Evolutionary conservation across 148 eudicot genomes (phyloP), one percentile per base, ranked within the genome.

Genomic region (Arctostaphylos glauca): DNA sequence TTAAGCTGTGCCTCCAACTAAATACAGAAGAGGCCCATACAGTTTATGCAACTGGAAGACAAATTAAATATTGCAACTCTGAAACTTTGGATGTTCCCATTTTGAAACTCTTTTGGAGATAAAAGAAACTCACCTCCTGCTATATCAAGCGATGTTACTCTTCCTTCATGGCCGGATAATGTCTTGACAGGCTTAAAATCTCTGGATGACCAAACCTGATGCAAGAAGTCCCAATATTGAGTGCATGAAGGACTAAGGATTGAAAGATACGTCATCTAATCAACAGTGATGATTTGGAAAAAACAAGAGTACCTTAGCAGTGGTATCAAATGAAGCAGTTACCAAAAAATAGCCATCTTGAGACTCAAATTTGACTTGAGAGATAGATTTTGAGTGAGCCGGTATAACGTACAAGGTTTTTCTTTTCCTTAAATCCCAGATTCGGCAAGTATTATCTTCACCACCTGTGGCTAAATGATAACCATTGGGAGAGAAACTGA

Each of bases 391-490:
- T 23, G 97, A 86, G 84, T 96, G 99, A 50, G 98, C 99, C 12
- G 99, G 99, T 83, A 96, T 94, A 23, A 84, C 85, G 86, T 96
- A 96, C 72, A 93, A 53, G 19, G 97, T 89, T 86, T 87, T 93
- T 82, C 88, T 93, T 90, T 92, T 92, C 88, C 99, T 91, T 66
- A 96, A 81, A 85, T 96, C 98, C 99, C 99, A 96, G 75, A 96
- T 88, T 31, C 96, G 88, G 78, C 99, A 96, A 80, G 97, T 92
- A 79, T 96, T 94, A 88, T 96, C 99, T 84, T 93, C 98, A 72
- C 94, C 91, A 54, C 98, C 99, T n/a, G 95, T 93, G 76, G 99
- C 99, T 68, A 96, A 83, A 85, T 92, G 96, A 88, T 93, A 96
- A 18, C 98, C 98, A 83, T 96, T 96, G 31, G 99, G 98, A 77